Evolutionary conservation across 139 green algal species (phyloP), one percentile per base, ranked within the genome.

Genomic region (Asterochloris erici): DNA sequence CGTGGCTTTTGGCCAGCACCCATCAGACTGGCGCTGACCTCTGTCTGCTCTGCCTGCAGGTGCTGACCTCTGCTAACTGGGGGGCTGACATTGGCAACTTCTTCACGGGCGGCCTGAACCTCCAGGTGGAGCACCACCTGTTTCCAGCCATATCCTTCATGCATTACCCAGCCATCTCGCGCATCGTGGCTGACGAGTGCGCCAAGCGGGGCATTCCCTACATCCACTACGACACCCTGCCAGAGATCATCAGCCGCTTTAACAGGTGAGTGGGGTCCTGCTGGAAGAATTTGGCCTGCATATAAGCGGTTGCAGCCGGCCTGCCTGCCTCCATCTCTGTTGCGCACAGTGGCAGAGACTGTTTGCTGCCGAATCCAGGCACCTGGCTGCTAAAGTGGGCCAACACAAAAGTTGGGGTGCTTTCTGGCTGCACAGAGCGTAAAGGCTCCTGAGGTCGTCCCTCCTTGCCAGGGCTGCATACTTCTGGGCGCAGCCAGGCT

Each of bases 11-110:
- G n/a, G n/a, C n/a, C n/a, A n/a, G n/a, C n/a, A n/a, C n/a, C n/a
- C n/a, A n/a, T n/a, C n/a, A n/a, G n/a, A n/a, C n/a, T n/a, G n/a
- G n/a, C n/a, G n/a, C n/a, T n/a, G n/a, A n/a, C n/a, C 29, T 86
- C 62, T 92, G 95, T 89, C 95, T 91, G 92, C 92, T 90, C 60
- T 80, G 94, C 66, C 92, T 95, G 89, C 92, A 97, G 90, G 74
- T 97, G 54, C 80, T 95, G 60, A 97, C 94, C 14, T 92, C 85
- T 16, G 92, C 93, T 63, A 94, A 96, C 88, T 97, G 93, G 93
- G 94, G 94, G 54, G 93, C 89, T 81, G 86, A 88, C 16, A 77
- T 96, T 0, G 93, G 92, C 81, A 94, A 94, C 90, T 96, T 97
- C 89, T 92, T 97, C 80, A 97, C 94, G 13, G 94, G 93, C 24